Evolutionary conservation across 1,284 basidiomycete genomes (phyloP).

Genomic region (Rhodotorula sp.): DNA sequence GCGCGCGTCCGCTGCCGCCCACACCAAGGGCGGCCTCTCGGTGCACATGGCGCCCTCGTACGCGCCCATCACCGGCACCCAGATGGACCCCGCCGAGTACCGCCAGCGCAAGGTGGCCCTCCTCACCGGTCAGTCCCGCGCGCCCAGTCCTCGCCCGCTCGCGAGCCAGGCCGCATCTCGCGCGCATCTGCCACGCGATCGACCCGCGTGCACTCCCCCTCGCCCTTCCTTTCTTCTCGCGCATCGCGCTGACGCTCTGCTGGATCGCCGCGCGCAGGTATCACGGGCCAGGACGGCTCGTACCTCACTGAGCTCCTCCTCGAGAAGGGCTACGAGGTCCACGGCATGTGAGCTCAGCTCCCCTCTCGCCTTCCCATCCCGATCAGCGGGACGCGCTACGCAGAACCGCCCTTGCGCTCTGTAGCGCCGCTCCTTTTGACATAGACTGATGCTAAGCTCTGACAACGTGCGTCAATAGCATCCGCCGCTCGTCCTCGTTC

Average conservation of each 20-base stretch:
- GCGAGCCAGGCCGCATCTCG: background rate
- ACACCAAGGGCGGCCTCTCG: constrained; percentile 30
- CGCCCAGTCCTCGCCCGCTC: background rate
- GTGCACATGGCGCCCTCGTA: constrained; percentile 19
- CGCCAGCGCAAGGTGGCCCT: constrained; percentile 82
- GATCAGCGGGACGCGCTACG: background rate
- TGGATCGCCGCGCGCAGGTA: constrained; percentile 58
- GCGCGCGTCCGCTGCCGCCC: constrained; percentile 1
- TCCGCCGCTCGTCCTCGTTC: constrained; percentile 89
- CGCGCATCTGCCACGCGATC: background rate
- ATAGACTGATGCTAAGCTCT: too few relatives aligned
- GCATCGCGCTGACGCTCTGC: background rate
- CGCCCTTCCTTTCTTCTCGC: background rate
- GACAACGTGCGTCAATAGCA: constrained; percentile 71
- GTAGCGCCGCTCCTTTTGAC: background rate
- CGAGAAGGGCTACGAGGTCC: constrained; percentile 84
- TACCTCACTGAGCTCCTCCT: constrained; percentile 84
- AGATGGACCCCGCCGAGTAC: constrained; percentile 66
- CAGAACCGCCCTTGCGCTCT: too few relatives aligned
- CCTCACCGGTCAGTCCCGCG: constrained; percentile 67
- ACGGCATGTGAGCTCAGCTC: constrained; percentile 55
- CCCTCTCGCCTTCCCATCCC: background rate
- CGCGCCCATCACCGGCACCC: constrained; percentile 17
- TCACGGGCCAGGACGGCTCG: constrained; percentile 89
- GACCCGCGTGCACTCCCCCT: background rate